A percentile compares a stretch with the other conserved stretches of the same genome.
phyloP scores from a whole-genome alignment of 805 yeast species.

The Saccharomycopsis fodiens region DNA sequence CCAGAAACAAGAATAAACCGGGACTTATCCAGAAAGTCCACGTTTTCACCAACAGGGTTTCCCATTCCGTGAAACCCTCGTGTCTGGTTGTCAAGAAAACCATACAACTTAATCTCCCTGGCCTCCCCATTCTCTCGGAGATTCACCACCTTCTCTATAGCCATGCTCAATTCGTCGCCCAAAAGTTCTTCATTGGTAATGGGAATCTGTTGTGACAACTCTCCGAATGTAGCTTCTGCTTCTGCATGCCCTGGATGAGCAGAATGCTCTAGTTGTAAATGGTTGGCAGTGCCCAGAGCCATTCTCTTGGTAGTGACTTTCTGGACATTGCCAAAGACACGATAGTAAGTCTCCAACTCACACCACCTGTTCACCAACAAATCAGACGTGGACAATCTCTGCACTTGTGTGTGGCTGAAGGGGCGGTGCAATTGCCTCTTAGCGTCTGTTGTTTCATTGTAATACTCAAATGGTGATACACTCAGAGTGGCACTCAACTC shows the following conservation, averaged over 20 bases:
- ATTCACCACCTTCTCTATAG: background rate
- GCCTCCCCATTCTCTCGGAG: constrained; percentile 37
- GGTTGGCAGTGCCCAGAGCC: constrained; percentile 40
- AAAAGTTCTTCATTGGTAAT: background rate
- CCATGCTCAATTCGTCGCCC: background rate
- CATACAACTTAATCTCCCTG: constrained; percentile 55
- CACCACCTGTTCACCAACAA: constrained; percentile 59
- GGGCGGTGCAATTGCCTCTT: background rate
- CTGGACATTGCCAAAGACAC: constrained; percentile 36
- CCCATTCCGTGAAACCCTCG: background rate
- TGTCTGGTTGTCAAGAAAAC: constrained; percentile 33
- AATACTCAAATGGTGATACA: background rate
- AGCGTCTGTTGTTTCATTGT: background rate
- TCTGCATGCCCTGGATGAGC: constrained; percentile 32
- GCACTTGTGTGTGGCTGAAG: constrained; percentile 15
- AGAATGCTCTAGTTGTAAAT: constrained; percentile 39
- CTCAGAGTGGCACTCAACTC: background rate
- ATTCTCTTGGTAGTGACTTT: constrained; percentile 31
- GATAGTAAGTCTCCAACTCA: constrained; percentile 51
- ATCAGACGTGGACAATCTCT: constrained; percentile 51
- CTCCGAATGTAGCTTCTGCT: constrained; percentile 5
- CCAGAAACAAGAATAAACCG: constrained; percentile 49
- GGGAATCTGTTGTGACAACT: constrained; percentile 9
- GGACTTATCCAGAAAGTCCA: background rate
- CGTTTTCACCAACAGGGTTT: background rate